phyloP scores from a whole-genome alignment of 257 asterid species.

The Gentiana straminea region DNA sequence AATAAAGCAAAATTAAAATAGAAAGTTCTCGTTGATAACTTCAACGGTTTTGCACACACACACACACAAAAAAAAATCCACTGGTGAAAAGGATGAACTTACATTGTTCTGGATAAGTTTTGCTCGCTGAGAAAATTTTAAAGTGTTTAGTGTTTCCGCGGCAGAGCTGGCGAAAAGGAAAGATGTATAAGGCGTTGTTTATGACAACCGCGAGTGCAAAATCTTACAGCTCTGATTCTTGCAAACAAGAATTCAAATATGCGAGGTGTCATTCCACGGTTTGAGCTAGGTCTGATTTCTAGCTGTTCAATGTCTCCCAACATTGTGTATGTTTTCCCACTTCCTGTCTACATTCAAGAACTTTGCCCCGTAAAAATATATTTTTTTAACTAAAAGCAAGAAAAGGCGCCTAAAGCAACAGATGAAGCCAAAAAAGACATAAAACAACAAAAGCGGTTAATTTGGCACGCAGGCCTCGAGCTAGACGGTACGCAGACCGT shows the following conservation, averaged over 20 bases:
- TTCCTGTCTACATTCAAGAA: too few species aligned
- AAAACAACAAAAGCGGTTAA: too few species aligned
- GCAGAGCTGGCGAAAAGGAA: conserved; percentile 54
- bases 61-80: too few species aligned
- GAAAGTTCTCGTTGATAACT: conserved; percentile 2
- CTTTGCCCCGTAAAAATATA: too few species aligned
- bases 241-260: conserved; percentile 94
- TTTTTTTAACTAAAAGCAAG: too few species aligned
- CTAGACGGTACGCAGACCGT: too few species aligned
- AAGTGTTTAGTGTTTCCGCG: conserved; percentile 83
- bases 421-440: too few species aligned
- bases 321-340: too few species aligned
- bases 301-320: conserved; percentile 68
- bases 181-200: neutral
- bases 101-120: conserved; percentile 93
- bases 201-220: conserved; percentile 9
- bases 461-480: too few species aligned
- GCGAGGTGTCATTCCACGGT: conserved; percentile 98
- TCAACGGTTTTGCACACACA: too few species aligned
- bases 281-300: conserved; percentile 60
- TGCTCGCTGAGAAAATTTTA: conserved; percentile 96
- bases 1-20: conserved; percentile 11
- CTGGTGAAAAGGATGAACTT: conserved; percentile 26
- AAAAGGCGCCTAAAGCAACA: too few species aligned
- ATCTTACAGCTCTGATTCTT: conserved; percentile 82